Evolutionary conservation across 176 grass and related monocot genomes (phyloP), one percentile per base, ranked within the genome.

Genomic region (Carex kokanica): DNA sequence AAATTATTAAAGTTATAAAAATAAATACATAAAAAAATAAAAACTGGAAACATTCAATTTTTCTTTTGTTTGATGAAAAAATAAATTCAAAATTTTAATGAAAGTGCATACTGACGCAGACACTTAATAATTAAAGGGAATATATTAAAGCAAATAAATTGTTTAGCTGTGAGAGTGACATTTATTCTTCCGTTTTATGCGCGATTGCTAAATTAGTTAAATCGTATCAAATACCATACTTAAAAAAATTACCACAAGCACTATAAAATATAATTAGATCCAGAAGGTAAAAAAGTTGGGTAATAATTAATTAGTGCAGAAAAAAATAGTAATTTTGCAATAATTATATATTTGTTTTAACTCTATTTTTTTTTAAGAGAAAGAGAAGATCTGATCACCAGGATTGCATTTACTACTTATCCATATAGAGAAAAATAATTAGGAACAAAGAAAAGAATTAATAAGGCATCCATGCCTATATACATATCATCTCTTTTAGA

Each of bases 51-150:
- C 38, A 40, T 40, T 74, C 10, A 74, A 52, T 4, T 52, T 74
- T 74, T 52, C 43, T 74, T 74, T 74, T 12, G 9, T 52, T 27
- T 52, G 70, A 52, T 74, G 12, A 49, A 23, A 58, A 58, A 51
- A 70, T 9, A 8, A 51, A 74, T 49, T 74, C 27, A 27, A 74
- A 27, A 2, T 2, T 74, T 12, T 74, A 74, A 51, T 51, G 18
- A 52, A 51, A 74, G 70, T 74, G 70, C 70, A 74, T 12, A 74
- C 43, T 52, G 70, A 74, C 45, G 70, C 43, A 52, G 45, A 74
- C 70, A 25, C 21, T 52, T 27, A 52, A 74, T 74, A 16, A 74
- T 51, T 74, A 25, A 74, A 74, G 70, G 18, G 43, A 24, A 52
- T 27, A 49, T 73, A 51, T 49, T 73, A 73, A 73, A 73, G 69